Evolutionary conservation across 305 asterid species (phyloP), one percentile per base, ranked within the genome.

Genomic region (Rubia tinctorum): DNA sequence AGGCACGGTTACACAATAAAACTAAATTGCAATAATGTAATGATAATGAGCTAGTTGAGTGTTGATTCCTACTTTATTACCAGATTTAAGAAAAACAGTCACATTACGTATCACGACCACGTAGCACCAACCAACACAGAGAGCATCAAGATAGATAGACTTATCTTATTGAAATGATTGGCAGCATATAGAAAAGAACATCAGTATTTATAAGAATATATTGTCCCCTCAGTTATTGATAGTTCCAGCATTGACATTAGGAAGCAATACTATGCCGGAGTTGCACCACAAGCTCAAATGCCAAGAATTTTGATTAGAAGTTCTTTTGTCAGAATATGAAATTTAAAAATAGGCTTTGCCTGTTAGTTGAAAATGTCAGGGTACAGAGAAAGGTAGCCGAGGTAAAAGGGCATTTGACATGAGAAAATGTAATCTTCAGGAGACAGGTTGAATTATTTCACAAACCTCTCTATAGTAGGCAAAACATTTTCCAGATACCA

Each of bases 401-500:
- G n/a, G n/a, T n/a, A n/a, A n/a, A n/a, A n/a, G n/a, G n/a, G n/a
- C n/a, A n/a, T n/a, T n/a, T n/a, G n/a, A 8, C 22, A 8, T 11
- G 23, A 17, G 51, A 17, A 13, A 73, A 51, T 14, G 23, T 23
- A 20, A 73, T 47, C 8, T 60, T 34, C 39, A 61, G 22, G 12
- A 68, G 20, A 58, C 55, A 71, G 49, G 40, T 23, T 30, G 27
- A 51, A n/a, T 7, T n/a, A 39, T 59, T 47, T 59, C 18, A 66
- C 82, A 43, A 60, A 93, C 99, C 98, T 90, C 87, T 88, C 83
- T 80, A 95, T 55, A 62, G 88, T 47, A 69, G 97, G 99, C 79
- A 84, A 75, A 66, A 94, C 94, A 73, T 92, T 90, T 62, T 92
- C 98, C 53, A 76, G 80, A 81, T 90, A 94, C 99, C 99, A 94